Conservation (phyloP, 2,329 filamentous ascomycete species). For the Ceratocystis papillata region DNA sequence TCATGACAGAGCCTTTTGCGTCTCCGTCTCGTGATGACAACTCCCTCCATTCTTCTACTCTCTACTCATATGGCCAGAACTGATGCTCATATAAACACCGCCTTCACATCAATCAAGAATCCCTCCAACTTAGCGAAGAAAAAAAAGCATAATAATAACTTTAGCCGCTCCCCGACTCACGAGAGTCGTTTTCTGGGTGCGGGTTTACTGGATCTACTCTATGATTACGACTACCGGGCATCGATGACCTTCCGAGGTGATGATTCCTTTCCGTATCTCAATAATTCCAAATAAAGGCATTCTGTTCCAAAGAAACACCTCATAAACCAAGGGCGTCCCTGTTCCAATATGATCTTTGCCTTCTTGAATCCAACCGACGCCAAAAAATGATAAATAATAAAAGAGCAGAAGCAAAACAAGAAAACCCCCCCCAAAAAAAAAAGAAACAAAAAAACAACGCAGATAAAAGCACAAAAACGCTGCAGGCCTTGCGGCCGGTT, state of each 20-base stretch:
- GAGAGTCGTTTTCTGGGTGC: not conserved
- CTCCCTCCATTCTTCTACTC: too few relatives aligned
- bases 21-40: too few relatives aligned
- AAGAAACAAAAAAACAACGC: not conserved
- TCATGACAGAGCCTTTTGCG: not conserved
- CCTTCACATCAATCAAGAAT: not conserved
- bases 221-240: constrained; percentile 10
- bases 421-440: not conserved
- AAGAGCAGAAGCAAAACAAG: not conserved
- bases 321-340: not conserved
- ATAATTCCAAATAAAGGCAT: constrained; percentile 1
- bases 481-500: not conserved
- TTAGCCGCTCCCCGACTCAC: constrained; percentile 4
- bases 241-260: constrained; percentile 4
- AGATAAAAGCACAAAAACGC: not conserved
- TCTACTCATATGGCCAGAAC: too few relatives aligned
- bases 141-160: not conserved
- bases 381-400: not conserved
- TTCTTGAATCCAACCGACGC: constrained; percentile 8
- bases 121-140: not conserved
- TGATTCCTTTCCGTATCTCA: constrained; percentile 8
- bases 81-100: too few relatives aligned
- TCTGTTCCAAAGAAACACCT: constrained; percentile 10
- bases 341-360: constrained; percentile 9
- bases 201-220: constrained; percentile 4